Evolutionary conservation across 192 early-diverging fungal species (phyloP), one percentile per base, ranked within the genome.

Genomic region (Physocladia obscura): DNA sequence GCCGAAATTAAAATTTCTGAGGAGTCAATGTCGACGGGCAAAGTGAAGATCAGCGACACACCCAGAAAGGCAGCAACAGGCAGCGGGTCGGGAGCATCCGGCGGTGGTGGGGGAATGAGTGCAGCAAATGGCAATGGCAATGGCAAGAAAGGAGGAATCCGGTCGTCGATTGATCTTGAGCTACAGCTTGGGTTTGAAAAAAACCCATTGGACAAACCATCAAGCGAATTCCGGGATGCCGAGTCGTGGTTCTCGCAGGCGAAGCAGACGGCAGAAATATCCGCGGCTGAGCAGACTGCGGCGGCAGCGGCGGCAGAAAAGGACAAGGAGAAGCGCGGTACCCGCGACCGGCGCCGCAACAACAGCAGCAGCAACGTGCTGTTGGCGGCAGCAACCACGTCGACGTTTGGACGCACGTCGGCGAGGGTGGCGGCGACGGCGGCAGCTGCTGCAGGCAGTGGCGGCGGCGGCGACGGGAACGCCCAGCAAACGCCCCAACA

Each of bases 131-230:
- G n/a, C n/a, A n/a, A n/a, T n/a, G n/a, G n/a, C n/a, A n/a, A n/a
- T n/a, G n/a, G n/a, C n/a, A 58, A 58, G 34, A 58, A 58, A 58
- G 24, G 4, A 11, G n/a, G 6, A n/a, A 68, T 68, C 21, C 65
- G 65, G 4, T 68, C 65, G 3, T 68, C 65, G 27, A 68, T 68
- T 29, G 65, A 68, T 29, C 36, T 68, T 6, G 65, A 68, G 30
- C 39, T 68, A 26, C 65, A 68, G 36, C 52, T 68, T 1, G 65
- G 65, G 4, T 68, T 68, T 29, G 65, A 68, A 27, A 11, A 35
- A 11, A 68, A 68, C 39, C 65, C 65, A 8, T 49, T 68, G 6
- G 65, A 68, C 29, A 68, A 68, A 44, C 65, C 65, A 5, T 68
- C 65, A 0, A 35, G 34, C 5, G 65, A 68, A 49, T 68, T 68